Conservation (phyloP, 805 yeast species). For the Kockiozyma suomiensis region DNA sequence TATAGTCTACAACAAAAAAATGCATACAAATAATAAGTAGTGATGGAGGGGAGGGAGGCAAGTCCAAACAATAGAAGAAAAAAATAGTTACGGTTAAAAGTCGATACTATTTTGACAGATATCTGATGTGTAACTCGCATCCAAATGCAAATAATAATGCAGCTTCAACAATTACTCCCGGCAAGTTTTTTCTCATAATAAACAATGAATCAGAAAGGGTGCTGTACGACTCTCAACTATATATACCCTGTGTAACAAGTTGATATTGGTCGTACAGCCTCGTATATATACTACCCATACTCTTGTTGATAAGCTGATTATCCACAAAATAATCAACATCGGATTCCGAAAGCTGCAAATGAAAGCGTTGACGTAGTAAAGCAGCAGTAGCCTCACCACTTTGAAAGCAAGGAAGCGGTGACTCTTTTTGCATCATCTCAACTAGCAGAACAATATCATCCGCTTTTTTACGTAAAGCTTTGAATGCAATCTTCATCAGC, state of each 20-base stretch:
- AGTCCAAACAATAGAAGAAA: too few relatives aligned
- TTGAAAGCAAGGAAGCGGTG: constrained; percentile 86
- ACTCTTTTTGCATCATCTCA: constrained; percentile 91
- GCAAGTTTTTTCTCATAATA: too few relatives aligned
- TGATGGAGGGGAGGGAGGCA: too few relatives aligned
- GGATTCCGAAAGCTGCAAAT: constrained; percentile 68
- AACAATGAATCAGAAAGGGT: background rate
- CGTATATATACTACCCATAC: constrained; percentile 86
- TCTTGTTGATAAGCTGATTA: constrained; percentile 69
- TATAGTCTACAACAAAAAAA: too few relatives aligned
- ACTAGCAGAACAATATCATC: constrained; percentile 80
- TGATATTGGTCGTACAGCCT: constrained; percentile 94
- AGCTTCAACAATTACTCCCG: too few relatives aligned
- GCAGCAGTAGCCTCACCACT: constrained; percentile 83
- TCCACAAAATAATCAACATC: constrained; percentile 83
- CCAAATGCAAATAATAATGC: too few relatives aligned
- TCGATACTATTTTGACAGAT: background rate
- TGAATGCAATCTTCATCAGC: constrained; percentile 72
- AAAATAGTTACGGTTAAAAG: too few relatives aligned
- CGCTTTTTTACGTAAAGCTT: constrained; percentile 68
- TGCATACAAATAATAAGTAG: too few relatives aligned
- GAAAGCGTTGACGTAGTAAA: constrained; percentile 78
- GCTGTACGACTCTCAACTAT: constrained; percentile 40
- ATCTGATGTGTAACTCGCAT: too few relatives aligned
- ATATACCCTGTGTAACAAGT: constrained; percentile 91